phyloP scores from a whole-genome alignment of 352 stramenopile genomes.

The Phytophthora melonis region DNA sequence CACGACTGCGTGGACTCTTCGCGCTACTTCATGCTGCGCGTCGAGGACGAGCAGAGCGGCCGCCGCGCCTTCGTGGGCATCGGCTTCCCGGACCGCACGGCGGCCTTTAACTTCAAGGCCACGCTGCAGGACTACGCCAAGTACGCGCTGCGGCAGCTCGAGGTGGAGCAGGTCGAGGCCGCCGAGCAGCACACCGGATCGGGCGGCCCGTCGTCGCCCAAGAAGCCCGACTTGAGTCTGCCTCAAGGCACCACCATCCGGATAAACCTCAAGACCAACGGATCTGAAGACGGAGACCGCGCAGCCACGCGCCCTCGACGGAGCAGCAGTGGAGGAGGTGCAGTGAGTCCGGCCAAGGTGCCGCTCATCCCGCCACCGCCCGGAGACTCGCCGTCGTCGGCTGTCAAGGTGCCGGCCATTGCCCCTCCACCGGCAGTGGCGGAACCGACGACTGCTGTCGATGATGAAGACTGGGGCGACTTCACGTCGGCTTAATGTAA shows the following conservation, averaged over 20 bases:
- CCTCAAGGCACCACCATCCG: conserved; percentile 77
- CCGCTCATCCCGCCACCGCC: conserved; percentile 70
- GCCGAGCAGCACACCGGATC: conserved; percentile 10
- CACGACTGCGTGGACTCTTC: conserved; percentile 90
- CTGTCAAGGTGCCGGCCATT: conserved; percentile 24
- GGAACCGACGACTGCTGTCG: conserved; percentile 31
- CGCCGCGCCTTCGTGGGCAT: conserved; percentile 83
- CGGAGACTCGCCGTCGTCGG: conserved; percentile 31
- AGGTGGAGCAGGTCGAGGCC: conserved; percentile 42
- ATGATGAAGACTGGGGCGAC: conserved; percentile 86
- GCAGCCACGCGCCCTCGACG: conserved; percentile 25
- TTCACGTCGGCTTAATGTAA: conserved; percentile 75
- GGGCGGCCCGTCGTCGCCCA: conserved; percentile 24
- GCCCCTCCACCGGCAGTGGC: conserved; percentile 35
- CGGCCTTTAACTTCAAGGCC: conserved; percentile 89
- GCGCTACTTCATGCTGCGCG: conserved; percentile 89
- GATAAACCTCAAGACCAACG: conserved; percentile 78
- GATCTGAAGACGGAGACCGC: conserved; percentile 37
- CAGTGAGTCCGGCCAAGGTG: conserved; percentile 50
- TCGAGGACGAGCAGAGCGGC: conserved; percentile 80
- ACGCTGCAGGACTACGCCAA: conserved; percentile 87
- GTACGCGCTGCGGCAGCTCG: conserved; percentile 74
- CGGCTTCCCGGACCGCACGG: conserved; percentile 79
- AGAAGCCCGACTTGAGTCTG: conserved; percentile 69
- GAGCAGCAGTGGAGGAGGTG: conserved; percentile 40